Evolutionary conservation across 192 early-diverging fungal genomes (phyloP).

Genomic region (Coemansia sp.): DNA sequence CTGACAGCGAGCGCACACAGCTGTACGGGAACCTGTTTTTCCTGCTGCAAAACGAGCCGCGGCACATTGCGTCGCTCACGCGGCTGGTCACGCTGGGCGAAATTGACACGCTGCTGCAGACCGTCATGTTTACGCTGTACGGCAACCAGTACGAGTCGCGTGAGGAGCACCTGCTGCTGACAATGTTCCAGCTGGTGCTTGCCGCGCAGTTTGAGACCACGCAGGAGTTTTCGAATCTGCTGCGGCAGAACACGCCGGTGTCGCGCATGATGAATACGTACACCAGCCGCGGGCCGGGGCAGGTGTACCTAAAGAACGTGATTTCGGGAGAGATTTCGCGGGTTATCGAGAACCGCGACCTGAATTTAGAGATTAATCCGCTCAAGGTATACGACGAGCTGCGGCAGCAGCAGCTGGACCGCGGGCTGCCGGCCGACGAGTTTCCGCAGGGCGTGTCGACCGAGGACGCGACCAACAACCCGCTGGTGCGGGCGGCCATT

Average conservation of each 20-base stretch:
- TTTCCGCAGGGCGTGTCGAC: conserved; percentile 77
- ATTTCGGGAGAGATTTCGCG: conserved; percentile 76
- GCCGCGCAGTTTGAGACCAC: conserved; percentile 92
- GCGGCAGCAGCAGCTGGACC: conserved; percentile 34
- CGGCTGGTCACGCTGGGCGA: conserved; percentile 82
- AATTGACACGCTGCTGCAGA: conserved; percentile 92
- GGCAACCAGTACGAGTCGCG: conserved; percentile 96
- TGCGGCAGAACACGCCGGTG: conserved; percentile 94
- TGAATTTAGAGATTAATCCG: conserved; percentile 94
- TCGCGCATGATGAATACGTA: conserved; percentile 99
- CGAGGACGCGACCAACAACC: conserved; percentile 77
- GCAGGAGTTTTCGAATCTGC: conserved; percentile 80
- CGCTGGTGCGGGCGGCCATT: conserved; percentile 83
- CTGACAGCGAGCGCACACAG: conserved; percentile 77
- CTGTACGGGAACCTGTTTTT: conserved; percentile 94
- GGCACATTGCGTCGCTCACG: conserved; percentile 84
- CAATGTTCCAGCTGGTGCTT: conserved; percentile 94
- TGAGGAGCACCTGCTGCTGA: conserved; percentile 92
- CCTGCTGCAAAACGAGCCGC: conserved; percentile 86
- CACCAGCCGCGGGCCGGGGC: conserved; percentile 88
- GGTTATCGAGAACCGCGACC: conserved; percentile 74
- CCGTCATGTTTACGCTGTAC: conserved; percentile 95
- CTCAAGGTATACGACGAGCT: conserved; percentile 70
- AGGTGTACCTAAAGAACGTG: conserved; percentile 88
- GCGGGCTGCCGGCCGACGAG: conserved; percentile 27